Conservation (phyloP, 106 monocot species). For the Dendrobium officinale region DNA sequence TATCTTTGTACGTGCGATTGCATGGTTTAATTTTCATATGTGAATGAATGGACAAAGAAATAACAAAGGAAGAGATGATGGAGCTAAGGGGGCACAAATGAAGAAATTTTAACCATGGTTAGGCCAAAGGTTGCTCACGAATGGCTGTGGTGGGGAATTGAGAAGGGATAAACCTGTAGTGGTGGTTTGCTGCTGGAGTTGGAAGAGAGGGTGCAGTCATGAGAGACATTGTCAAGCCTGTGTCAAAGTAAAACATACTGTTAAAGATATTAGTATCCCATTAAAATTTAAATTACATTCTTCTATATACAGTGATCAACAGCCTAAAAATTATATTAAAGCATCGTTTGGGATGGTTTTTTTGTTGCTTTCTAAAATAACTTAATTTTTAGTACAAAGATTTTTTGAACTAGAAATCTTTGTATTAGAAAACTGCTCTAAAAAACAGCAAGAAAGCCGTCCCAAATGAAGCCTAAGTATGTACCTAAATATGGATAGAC, state of each 20-base stretch:
- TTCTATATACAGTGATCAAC: background rate
- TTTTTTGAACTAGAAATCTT: too few species aligned
- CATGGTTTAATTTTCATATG: background rate
- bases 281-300: background rate
- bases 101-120: constrained; percentile 38
- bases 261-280: constrained; percentile 36
- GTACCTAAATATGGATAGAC: too few species aligned
- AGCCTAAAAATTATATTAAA: too few species aligned
- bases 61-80: background rate
- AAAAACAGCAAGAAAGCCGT: too few species aligned
- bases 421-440: too few species aligned
- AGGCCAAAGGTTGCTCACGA: constrained; percentile 50
- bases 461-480: too few species aligned
- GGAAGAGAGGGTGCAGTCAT: constrained; percentile 31
- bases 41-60: background rate
- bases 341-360: too few species aligned
- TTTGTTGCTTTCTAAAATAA: too few species aligned
- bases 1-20: background rate
- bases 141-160: constrained; percentile 30
- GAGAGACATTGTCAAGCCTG: constrained; percentile 63
- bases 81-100: background rate
- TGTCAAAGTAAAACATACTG: constrained; percentile 45
- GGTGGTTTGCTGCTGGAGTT: constrained; percentile 26
- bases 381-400: too few species aligned
- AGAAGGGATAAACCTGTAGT: constrained; percentile 43